Percentiles rank a stretch among this genome's conserved stretches.
These are phyloP conservation scores for Nakazawaea ernobii DNA, from an alignment of 805 yeast genomes.

Conservation along the genomic window DNA sequence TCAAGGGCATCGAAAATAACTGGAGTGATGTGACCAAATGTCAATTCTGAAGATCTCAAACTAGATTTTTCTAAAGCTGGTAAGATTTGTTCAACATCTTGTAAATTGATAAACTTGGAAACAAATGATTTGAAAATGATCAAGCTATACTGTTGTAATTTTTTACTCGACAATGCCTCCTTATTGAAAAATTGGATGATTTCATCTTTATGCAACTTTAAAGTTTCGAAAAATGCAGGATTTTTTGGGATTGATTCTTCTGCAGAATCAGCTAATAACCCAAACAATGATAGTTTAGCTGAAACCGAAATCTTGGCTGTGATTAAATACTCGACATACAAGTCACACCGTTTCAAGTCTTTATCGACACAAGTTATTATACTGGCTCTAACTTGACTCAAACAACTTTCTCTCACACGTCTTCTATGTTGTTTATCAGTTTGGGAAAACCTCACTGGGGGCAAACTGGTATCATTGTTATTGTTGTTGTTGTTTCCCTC, in stretches of 20 bases:
- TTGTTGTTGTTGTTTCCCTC: constrained; percentile 16
- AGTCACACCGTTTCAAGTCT: constrained; percentile 13
- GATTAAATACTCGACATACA: neutral
- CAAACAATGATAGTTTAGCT: constrained; percentile 4
- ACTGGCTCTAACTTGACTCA: neutral
- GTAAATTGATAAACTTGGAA: constrained; percentile 33
- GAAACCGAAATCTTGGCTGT: neutral
- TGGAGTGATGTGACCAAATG: constrained; percentile 51
- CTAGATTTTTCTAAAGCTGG: constrained; percentile 71
- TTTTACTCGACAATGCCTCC: constrained; percentile 41
- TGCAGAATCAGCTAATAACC: neutral
- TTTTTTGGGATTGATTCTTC: constrained; percentile 10
- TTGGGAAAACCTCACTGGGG: constrained; percentile 7
- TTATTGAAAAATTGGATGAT: constrained; percentile 26
- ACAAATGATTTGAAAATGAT: constrained; percentile 39
- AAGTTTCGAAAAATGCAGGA: constrained; percentile 7
- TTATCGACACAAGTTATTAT: neutral
- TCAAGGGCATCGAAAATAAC: constrained; percentile 35
- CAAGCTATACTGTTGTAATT: constrained; percentile 27
- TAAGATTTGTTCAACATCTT: constrained; percentile 34
- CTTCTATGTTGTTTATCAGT: constrained; percentile 7
- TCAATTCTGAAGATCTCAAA: constrained; percentile 71
- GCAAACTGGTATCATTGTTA: constrained; percentile 15
- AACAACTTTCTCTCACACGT: constrained; percentile 5
- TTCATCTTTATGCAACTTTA: constrained; percentile 12